Evolutionary conservation across 1,284 basidiomycete genomes (phyloP).

Genomic region (Xerocomus minutiporus): DNA sequence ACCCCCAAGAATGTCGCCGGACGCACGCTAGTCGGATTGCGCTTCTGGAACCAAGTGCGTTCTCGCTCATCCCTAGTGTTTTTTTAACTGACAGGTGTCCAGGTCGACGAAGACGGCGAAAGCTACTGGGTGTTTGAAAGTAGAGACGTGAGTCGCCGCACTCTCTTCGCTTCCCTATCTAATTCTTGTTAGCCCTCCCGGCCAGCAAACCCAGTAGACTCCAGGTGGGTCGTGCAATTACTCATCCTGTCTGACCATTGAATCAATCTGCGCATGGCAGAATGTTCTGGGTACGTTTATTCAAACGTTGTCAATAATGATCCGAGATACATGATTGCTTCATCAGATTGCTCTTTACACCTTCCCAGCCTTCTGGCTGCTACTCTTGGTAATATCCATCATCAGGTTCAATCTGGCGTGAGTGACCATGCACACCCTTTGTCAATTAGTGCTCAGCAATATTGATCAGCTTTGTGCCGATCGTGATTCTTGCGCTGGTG

Average conservation of each 20-base stretch:
- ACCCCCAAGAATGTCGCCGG: constrained; percentile 79
- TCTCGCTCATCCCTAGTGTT: not conserved
- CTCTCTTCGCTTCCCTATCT: constrained; percentile 1
- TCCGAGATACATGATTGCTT: constrained; percentile 9
- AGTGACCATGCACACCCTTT: constrained; percentile 28
- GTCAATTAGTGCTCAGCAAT: constrained; percentile 6
- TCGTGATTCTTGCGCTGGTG: constrained; percentile 81
- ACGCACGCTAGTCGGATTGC: constrained; percentile 82
- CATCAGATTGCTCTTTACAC: constrained; percentile 78
- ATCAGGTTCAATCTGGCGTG: constrained; percentile 85
- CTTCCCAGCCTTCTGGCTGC: constrained; percentile 86
- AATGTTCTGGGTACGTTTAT: constrained; percentile 79
- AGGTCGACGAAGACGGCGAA: constrained; percentile 93
- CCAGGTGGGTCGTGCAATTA: constrained; percentile 55
- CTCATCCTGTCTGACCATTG: not conserved
- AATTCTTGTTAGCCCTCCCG: constrained; percentile 66
- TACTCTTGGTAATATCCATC: constrained; percentile 81
- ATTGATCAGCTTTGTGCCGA: constrained; percentile 70
- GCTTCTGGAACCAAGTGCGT: constrained; percentile 91
- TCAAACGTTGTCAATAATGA: constrained; percentile 2
- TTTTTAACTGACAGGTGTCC: constrained; percentile 10
- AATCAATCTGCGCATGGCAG: constrained; percentile 38
- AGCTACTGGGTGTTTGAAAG: constrained; percentile 96
- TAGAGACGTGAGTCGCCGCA: constrained; percentile 67
- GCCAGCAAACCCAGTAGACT: constrained; percentile 86